These are phyloP conservation scores for Nannochloris sp. DNA, from an alignment of 139 green algal genomes.

Conservation along the genomic window DNA sequence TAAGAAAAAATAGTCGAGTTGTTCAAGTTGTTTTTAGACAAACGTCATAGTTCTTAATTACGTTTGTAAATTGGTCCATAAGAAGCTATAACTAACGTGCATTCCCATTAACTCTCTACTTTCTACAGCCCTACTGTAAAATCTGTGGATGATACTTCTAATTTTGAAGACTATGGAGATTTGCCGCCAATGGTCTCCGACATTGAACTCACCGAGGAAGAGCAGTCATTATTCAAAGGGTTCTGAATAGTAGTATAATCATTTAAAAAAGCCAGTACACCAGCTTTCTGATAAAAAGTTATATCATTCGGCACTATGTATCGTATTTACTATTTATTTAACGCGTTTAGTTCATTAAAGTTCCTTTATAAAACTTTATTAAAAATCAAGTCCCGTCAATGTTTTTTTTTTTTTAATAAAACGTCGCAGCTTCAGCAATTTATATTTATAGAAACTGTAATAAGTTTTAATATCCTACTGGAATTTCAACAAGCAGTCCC, in stretches of 20 bases:
- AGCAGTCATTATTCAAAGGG: conserved; percentile 56
- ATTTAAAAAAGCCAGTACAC: not conserved
- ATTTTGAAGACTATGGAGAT: conserved; percentile 63
- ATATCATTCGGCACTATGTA: not conserved
- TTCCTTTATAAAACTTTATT: not conserved
- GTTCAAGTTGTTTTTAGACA: not conserved
- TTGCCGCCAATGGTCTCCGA: conserved; percentile 43
- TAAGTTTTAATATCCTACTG: not conserved
- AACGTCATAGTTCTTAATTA: no score
- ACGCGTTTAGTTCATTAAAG: not conserved
- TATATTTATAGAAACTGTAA: no score
- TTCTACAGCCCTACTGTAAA: conserved; percentile 41
- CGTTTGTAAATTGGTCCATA: not conserved
- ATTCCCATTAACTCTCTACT: no score
- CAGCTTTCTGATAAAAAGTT: no score
- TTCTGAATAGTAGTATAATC: conserved; percentile 21
- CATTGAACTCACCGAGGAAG: conserved; percentile 32
- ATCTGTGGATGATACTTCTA: conserved; percentile 45
- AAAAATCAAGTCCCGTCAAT: no score
- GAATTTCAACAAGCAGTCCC: conserved; percentile 14
- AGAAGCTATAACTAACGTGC: no score
- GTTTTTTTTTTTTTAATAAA: no score
- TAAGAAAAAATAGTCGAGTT: no score
- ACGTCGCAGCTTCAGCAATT: no score
- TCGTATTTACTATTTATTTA: not conserved